Conservation (phyloP, 345 rosid species). For the Eucalyptus sp. region DNA sequence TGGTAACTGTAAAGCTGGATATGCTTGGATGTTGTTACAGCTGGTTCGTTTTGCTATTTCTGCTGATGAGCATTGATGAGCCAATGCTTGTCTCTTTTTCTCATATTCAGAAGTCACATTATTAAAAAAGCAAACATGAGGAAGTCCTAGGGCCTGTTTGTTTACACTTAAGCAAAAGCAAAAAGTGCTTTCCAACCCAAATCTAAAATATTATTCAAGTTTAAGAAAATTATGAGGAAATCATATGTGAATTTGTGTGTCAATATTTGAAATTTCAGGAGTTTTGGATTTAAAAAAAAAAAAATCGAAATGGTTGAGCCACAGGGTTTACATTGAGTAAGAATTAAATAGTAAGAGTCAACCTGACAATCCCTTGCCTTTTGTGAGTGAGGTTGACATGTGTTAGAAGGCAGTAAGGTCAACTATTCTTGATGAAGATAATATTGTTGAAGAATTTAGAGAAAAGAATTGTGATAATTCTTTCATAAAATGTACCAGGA, state of each 20-base stretch:
- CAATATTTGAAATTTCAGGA: neutral
- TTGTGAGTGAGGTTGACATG: neutral
- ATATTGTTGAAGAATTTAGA: too few species aligned
- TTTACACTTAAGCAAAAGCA: neutral
- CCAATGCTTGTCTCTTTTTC: neutral
- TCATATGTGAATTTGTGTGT: neutral
- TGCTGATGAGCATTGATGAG: neutral
- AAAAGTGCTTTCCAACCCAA: neutral
- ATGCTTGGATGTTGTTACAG: neutral
- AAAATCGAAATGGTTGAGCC: neutral
- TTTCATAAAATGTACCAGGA: too few species aligned
- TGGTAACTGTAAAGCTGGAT: neutral
- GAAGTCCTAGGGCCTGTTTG: neutral
- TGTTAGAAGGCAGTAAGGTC: neutral
- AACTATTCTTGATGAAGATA: neutral
- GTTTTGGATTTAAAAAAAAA: neutral
- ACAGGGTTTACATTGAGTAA: neutral
- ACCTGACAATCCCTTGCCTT: neutral
- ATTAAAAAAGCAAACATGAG: neutral
- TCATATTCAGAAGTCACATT: neutral
- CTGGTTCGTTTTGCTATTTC: neutral
- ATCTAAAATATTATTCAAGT: neutral
- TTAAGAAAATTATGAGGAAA: neutral
- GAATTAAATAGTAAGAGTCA: neutral
- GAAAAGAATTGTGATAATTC: too few species aligned